Evolutionary conservation across 192 early-diverging fungal genomes (phyloP).

Genomic region (Podila epicladia): DNA sequence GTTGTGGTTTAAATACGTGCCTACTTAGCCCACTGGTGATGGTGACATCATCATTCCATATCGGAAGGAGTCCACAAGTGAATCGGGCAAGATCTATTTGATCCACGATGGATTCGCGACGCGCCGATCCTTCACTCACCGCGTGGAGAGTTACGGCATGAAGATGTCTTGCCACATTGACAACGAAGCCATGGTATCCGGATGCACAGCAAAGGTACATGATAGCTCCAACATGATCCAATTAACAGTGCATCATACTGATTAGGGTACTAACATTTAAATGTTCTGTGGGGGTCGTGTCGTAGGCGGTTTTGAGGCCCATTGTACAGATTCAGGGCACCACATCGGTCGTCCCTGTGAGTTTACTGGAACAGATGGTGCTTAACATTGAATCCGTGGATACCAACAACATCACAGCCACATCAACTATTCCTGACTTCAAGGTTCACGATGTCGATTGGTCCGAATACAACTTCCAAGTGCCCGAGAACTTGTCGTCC

Average conservation of each 20-base stretch:
- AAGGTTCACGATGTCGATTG: constrained; percentile 30
- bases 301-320: constrained; percentile 27
- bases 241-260: background rate
- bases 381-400: constrained; percentile 34
- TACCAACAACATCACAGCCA: constrained; percentile 26
- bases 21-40: constrained; percentile 45
- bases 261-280: background rate
- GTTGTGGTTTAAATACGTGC: background rate
- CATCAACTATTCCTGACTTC: constrained; percentile 29
- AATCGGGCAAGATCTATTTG: constrained; percentile 23
- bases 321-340: constrained; percentile 7
- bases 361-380: constrained; percentile 47
- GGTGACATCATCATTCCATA: constrained; percentile 58
- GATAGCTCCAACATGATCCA: background rate
- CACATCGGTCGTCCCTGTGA: constrained; percentile 22
- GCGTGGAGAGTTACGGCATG: constrained; percentile 50
- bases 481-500: constrained; percentile 35
- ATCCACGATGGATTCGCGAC: constrained; percentile 54
- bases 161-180: constrained; percentile 55
- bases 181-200: constrained; percentile 49
- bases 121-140: constrained; percentile 26
- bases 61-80: constrained; percentile 4
- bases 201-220: constrained; percentile 45
- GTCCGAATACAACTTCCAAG: constrained; percentile 49
- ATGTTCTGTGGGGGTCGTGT: background rate